phyloP scores from a whole-genome alignment of 2,329 filamentous ascomycete species.

The Claviceps purpurea region DNA sequence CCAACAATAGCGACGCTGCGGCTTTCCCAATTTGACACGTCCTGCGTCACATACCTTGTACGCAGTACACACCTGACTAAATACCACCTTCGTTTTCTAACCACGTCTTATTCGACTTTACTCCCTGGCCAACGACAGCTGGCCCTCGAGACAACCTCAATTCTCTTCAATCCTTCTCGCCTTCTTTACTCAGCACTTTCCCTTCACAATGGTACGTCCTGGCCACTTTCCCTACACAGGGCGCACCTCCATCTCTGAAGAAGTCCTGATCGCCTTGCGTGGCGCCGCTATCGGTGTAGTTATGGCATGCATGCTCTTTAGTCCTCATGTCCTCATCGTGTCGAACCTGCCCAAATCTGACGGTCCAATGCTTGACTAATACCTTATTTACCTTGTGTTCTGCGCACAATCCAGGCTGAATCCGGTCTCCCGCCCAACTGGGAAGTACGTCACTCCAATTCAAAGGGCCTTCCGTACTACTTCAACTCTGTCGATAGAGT shows the following conservation, averaged over 20 bases:
- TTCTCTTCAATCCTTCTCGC: not conserved
- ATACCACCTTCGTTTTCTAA: not conserved
- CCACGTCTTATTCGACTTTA: not conserved
- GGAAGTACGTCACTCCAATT: constrained; percentile 97
- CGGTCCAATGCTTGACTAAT: not conserved
- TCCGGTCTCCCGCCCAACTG: constrained; percentile 74
- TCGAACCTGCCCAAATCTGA: not conserved
- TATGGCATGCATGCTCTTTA: constrained; percentile 5
- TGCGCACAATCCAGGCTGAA: constrained; percentile 38
- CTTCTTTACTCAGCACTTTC: not conserved
- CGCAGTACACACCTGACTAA: not conserved
- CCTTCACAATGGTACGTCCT: constrained; percentile 6
- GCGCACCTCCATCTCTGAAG: constrained; percentile 3
- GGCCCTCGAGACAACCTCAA: not conserved
- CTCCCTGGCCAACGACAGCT: not conserved
- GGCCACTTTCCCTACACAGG: not conserved
- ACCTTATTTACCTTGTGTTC: not conserved
- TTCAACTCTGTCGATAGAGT: constrained; percentile 80
- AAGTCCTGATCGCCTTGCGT: constrained; percentile 4
- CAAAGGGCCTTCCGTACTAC: constrained; percentile 97
- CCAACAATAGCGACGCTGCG: not conserved
- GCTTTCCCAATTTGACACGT: not conserved
- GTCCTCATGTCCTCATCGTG: not conserved
- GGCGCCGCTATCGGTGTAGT: constrained; percentile 5
- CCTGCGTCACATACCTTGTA: not conserved